These are phyloP conservation scores for Psilocybe cyanescens DNA, from an alignment of 768 basidiomycete species.

Conservation along the genomic window DNA sequence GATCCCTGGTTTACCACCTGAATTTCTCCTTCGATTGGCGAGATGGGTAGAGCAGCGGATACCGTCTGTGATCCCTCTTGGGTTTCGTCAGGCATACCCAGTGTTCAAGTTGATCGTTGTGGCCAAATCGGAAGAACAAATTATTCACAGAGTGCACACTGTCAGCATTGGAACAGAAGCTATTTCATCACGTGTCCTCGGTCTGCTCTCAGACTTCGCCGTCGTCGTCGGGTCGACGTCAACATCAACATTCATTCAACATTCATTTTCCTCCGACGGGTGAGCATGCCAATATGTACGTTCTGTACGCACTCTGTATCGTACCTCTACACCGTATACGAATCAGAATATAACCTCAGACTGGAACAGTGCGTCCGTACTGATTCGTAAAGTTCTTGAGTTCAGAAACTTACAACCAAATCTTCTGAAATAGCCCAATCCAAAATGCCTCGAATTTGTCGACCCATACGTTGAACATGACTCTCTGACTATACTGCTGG, in stretches of 20 bases:
- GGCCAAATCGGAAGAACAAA: too few relatives aligned
- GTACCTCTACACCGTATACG: slow-evolving; percentile 82
- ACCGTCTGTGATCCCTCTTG: neutral
- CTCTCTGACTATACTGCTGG: slow-evolving; percentile 69
- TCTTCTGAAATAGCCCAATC: slow-evolving; percentile 41
- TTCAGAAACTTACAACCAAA: neutral
- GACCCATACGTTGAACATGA: slow-evolving; percentile 92
- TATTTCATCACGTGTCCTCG: neutral
- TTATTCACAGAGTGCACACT: too few relatives aligned
- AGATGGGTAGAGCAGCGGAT: neutral
- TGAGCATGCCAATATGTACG: slow-evolving; percentile 78
- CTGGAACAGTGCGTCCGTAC: slow-evolving; percentile 82
- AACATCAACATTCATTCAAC: too few relatives aligned
- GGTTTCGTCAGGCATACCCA: neutral
- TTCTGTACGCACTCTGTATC: slow-evolving; percentile 67
- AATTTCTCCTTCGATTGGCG: neutral
- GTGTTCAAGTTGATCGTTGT: neutral
- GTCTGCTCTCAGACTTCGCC: neutral
- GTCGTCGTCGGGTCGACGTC: too few relatives aligned
- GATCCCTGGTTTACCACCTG: neutral
- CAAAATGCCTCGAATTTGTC: slow-evolving; percentile 62
- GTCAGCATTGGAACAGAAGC: too few relatives aligned
- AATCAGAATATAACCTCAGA: slow-evolving; percentile 76
- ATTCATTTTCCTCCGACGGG: too few relatives aligned
- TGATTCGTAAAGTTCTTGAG: neutral